phyloP scores from a whole-genome alignment of 73 alveolate species.

The Halteria grandinella region DNA sequence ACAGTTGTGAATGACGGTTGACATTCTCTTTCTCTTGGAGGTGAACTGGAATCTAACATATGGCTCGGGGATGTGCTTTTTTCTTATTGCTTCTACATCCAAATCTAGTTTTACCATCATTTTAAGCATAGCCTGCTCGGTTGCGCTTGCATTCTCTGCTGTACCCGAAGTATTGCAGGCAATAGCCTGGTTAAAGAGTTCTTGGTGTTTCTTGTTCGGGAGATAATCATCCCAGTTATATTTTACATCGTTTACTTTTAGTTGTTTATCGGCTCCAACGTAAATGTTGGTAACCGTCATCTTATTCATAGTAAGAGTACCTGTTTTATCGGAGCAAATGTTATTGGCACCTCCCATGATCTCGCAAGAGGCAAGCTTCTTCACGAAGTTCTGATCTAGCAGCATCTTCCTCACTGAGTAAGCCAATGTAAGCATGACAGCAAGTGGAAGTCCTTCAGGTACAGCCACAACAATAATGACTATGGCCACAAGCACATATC shows the following conservation, averaged over 20 bases:
- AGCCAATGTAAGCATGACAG: slow-evolving; percentile 77
- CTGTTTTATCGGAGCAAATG: slow-evolving; percentile 82
- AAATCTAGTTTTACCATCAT: slow-evolving; percentile 35
- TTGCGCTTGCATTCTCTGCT: slow-evolving; percentile 55
- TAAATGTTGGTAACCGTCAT: slow-evolving; percentile 68
- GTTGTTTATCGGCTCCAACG: slow-evolving; percentile 45
- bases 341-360: slow-evolving; percentile 91
- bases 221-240: slow-evolving; percentile 48
- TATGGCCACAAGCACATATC: slow-evolving; percentile 72
- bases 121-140: slow-evolving; percentile 65
- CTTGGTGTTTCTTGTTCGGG: neutral
- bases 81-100: slow-evolving; percentile 33
- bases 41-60: slow-evolving; percentile 84
- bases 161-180: slow-evolving; percentile 65
- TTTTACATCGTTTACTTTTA: slow-evolving; percentile 15
- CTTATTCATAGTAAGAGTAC: slow-evolving; percentile 75
- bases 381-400: slow-evolving; percentile 73
- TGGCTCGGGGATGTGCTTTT: slow-evolving; percentile 14
- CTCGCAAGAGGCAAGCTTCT: slow-evolving; percentile 84
- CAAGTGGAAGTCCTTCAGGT: slow-evolving; percentile 83
- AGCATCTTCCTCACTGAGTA: slow-evolving; percentile 78
- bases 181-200: slow-evolving; percentile 31
- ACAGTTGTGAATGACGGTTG: slow-evolving; percentile 78
- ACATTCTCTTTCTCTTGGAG: slow-evolving; percentile 93
- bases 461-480: slow-evolving; percentile 83